A percentile compares a stretch with the other conserved stretches of the same genome.
phyloP scores from a whole-genome alignment of 129 eudicot species.

The Flaveria trinervia region DNA sequence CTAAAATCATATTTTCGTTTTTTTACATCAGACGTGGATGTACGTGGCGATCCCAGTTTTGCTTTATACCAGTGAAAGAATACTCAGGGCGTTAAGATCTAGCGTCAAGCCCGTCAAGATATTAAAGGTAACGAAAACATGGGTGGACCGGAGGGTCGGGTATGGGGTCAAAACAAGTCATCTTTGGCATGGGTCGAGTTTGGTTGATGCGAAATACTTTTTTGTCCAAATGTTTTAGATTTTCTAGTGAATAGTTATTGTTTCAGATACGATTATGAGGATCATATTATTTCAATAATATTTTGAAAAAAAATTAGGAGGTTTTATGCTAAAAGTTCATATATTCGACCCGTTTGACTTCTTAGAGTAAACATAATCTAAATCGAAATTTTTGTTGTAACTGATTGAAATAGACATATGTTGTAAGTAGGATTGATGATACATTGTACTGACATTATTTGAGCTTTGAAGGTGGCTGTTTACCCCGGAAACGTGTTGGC shows the following conservation, averaged over 20 bases:
- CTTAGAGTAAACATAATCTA: conserved; percentile 3
- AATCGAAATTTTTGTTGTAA: background rate
- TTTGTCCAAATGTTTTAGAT: background rate
- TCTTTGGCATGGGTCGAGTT: background rate
- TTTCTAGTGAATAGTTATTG: background rate
- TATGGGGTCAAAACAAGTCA: background rate
- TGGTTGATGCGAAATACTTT: background rate
- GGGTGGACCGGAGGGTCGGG: background rate
- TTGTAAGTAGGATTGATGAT: background rate
- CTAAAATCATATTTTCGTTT: background rate
- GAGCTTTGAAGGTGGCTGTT: conserved; percentile 15
- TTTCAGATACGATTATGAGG: too few species aligned
- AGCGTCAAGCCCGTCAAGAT: conserved; percentile 1
- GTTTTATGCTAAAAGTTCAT: background rate
- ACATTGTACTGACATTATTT: background rate
- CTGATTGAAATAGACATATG: background rate
- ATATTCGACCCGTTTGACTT: background rate
- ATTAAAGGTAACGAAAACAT: background rate
- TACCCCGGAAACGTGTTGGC: conserved; percentile 15
- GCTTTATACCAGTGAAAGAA: conserved; percentile 3
- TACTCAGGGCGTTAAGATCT: conserved; percentile 3
- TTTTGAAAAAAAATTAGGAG: background rate
- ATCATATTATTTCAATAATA: background rate
- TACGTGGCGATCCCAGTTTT: background rate
- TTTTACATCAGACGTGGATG: conserved; percentile 19